A percentile compares a stretch with the other conserved stretches of the same genome.
Evolutionary conservation across 2,329 filamentous ascomycete genomes (phyloP).

Genomic region (Lasiodiplodia sp.): DNA sequence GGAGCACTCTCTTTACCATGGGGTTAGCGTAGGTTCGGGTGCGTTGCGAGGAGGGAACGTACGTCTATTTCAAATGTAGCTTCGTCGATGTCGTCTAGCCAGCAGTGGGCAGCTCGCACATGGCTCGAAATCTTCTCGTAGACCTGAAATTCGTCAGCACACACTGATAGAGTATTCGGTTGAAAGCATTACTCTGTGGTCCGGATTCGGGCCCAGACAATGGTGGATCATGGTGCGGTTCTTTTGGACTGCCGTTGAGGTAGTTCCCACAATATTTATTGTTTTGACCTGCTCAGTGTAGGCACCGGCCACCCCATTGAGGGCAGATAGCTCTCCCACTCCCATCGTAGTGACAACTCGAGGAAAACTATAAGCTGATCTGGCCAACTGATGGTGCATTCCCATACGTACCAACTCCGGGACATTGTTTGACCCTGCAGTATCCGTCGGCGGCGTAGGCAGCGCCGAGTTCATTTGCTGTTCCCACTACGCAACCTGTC

Average conservation of each 20-base stretch:
- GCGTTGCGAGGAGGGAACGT: neutral
- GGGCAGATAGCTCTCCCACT: slow-evolving; percentile 71
- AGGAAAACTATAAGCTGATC: slow-evolving; percentile 38
- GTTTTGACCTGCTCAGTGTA: slow-evolving; percentile 77
- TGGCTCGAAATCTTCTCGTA: neutral
- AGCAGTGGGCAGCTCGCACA: neutral
- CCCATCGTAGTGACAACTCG: slow-evolving; percentile 76
- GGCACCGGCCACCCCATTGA: slow-evolving; percentile 77
- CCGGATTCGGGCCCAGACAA: slow-evolving; percentile 41
- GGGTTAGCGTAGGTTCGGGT: neutral
- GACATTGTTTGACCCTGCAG: slow-evolving; percentile 37
- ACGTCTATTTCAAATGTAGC: neutral
- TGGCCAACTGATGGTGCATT: neutral
- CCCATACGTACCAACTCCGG: slow-evolving; percentile 53
- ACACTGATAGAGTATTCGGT: neutral
- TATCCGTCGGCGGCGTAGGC: slow-evolving; percentile 67
- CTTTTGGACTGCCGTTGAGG: slow-evolving; percentile 54
- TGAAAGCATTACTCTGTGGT: neutral
- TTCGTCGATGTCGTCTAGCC: neutral
- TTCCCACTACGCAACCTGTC: neutral
- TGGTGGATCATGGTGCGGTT: slow-evolving; percentile 64
- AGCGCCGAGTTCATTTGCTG: slow-evolving; percentile 63
- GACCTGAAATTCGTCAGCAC: neutral
- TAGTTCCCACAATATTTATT: slow-evolving; percentile 66
- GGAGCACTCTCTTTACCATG: neutral